These are phyloP conservation scores for Tuber indicum DNA, from an alignment of 495 filamentous ascomycete genomes.

Conservation along the genomic window DNA sequence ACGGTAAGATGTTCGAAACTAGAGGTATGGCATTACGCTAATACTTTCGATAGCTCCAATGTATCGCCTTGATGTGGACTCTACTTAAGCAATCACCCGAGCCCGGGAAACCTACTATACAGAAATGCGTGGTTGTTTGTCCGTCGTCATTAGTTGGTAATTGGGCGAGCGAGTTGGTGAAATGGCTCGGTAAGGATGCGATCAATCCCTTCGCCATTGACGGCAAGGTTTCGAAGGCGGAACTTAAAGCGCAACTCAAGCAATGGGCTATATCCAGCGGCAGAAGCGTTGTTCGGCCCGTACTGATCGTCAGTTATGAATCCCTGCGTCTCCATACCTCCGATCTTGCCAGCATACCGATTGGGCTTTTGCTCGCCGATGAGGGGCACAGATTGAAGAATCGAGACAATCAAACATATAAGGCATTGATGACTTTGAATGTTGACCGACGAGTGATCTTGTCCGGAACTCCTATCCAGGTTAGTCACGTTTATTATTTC, in stretches of 20 bases:
- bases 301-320: constrained; percentile 99
- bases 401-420: constrained; percentile 90
- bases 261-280: constrained; percentile 92
- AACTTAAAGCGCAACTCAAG: constrained; percentile 77
- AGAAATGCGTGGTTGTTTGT: constrained; percentile 98
- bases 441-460: constrained; percentile 89
- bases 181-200: constrained; percentile 91
- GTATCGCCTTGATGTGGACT: constrained; percentile 86
- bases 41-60: constrained; percentile 53
- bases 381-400: constrained; percentile 99
- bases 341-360: constrained; percentile 76
- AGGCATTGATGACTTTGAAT: constrained; percentile 78
- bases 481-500: not conserved
- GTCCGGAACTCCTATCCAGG: constrained; percentile 91
- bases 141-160: constrained; percentile 94
- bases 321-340: constrained; percentile 85
- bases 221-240: constrained; percentile 91
- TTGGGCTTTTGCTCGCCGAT: constrained; percentile 93
- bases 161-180: constrained; percentile 92
- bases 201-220: constrained; percentile 94
- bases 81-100: constrained; percentile 91
- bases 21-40: constrained; percentile 51
- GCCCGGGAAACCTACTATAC: constrained; percentile 84
- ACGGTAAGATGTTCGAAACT: constrained; percentile 53
- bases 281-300: constrained; percentile 80